Evolutionary conservation across 768 basidiomycete species (phyloP).

Genomic region (Pleurotus tuoliensis): DNA sequence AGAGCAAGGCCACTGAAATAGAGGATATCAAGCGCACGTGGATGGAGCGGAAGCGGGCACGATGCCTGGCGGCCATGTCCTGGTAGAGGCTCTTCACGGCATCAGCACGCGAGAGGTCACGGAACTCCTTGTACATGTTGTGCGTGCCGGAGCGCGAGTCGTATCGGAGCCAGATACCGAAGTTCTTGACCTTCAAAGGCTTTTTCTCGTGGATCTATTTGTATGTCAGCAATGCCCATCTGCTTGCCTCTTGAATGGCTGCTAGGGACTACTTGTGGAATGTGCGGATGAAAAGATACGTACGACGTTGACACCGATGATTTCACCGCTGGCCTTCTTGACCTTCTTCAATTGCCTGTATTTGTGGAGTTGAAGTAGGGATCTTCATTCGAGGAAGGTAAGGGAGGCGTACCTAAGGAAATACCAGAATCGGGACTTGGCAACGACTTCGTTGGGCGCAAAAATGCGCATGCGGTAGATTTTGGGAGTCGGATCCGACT

Average conservation of each 20-base stretch:
- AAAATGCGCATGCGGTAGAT: constrained; percentile 99
- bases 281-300: constrained; percentile 47
- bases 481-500: constrained; percentile 90
- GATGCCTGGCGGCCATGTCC: constrained; percentile 99
- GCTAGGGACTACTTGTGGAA: constrained; percentile 53
- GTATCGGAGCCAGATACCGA: constrained; percentile 99
- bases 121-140: constrained; percentile 99
- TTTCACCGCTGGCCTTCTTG: constrained; percentile 99
- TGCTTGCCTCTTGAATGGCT: constrained; percentile 84
- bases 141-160: constrained; percentile 99
- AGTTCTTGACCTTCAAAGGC: constrained; percentile 99
- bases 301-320: constrained; percentile 97
- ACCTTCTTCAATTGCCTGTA: constrained; percentile 93
- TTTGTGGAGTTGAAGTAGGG: not conserved
- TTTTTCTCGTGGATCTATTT: constrained; percentile 94
- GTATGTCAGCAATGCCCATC: constrained; percentile 57
- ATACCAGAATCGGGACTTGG: constrained; percentile 99
- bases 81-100: constrained; percentile 98
- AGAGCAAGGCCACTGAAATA: not conserved
- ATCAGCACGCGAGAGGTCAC: constrained; percentile 89
- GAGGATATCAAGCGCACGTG: constrained; percentile 55
- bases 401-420: constrained; percentile 72
- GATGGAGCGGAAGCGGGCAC: constrained; percentile 98
- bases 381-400: too few relatives aligned
- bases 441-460: constrained; percentile 97